Evolutionary conservation across 148 eudicot species (phyloP), one percentile per base, ranked within the genome.

Genomic region (Cornus kousa): DNA sequence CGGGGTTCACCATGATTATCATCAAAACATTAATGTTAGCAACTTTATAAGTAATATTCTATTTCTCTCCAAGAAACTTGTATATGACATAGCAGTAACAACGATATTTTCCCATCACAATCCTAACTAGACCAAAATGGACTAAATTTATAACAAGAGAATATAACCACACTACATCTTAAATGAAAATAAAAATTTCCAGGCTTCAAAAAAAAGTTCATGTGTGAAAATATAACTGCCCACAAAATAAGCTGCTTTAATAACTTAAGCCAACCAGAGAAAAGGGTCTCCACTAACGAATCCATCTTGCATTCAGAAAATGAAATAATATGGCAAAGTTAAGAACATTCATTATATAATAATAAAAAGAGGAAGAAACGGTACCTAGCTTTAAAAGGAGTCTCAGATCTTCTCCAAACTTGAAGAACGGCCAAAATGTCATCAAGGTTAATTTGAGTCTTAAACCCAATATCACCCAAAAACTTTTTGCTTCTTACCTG

Each of bases 311-410:
- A 17, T 13, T 62, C 23, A n/a, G 66, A 62, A 62, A 62, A 3
- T 62, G 8, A 20, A 62, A 62, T 62, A 20, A 62, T 0, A 57
- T 57, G 20, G 2, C 62, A 19, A 20, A 5, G 66, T 13, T 7
- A 17, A 17, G 20, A 62, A n/a, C 23, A 62, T 62, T 62, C 8
- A 5, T 62, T n/a, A n/a, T 19, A 48, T 24, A 9, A 12, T 59
- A 7, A 57, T 37, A 31, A 46, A 72, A 55, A 37, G 37, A 35
- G 17, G 33, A 57, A 73, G 39, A 43, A 48, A 22, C n/a, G 7
- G 55, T 89, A 95, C 98, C 98, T 93, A 79, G 98, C 91, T 66
- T 76, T 81, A 71, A 93, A 88, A 39, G 90, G 86, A 66, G 82
- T 70, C 85, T 86, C 75, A 37, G 79, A 83, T 72, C 80, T 87